Percentiles rank a stretch among this genome's conserved stretches.
Conservation (phyloP, 345 rosid species). For the Rhodomyrtus tomentosa region DNA sequence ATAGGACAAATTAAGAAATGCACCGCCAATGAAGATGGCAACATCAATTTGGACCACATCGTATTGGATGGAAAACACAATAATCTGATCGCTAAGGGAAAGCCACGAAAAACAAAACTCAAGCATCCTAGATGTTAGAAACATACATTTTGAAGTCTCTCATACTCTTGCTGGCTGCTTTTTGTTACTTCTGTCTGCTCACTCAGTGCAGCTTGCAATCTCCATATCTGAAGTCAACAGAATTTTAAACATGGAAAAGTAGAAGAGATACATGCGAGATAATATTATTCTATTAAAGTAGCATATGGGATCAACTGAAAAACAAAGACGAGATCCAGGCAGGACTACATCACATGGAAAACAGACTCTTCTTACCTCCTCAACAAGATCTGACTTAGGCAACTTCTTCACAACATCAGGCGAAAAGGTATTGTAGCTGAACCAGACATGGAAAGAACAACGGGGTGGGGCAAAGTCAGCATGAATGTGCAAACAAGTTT, state of each 20-base stretch:
- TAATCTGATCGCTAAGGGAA: not conserved
- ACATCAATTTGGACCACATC: not conserved
- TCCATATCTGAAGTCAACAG: slow-evolving; percentile 43
- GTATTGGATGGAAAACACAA: not conserved
- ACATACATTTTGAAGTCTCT: slow-evolving; percentile 69
- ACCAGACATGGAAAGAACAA: slow-evolving; percentile 2
- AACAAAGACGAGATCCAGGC: not conserved
- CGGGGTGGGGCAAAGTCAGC: not conserved
- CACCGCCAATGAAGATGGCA: not conserved
- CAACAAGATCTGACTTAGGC: slow-evolving; percentile 71
- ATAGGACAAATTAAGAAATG: not conserved
- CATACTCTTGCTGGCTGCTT: slow-evolving; percentile 72
- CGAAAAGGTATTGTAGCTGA: slow-evolving; percentile 75
- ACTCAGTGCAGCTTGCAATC: slow-evolving; percentile 53
- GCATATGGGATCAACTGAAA: not conserved
- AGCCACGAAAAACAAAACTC: not conserved
- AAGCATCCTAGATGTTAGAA: not conserved
- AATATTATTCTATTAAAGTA: not conserved
- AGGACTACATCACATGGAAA: not conserved
- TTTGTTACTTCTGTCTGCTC: slow-evolving; percentile 70
- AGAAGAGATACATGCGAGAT: not conserved
- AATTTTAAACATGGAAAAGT: not conserved
- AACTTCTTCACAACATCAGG: slow-evolving; percentile 72
- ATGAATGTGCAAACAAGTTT: not conserved
- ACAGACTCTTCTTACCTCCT: slow-evolving; percentile 41